These are phyloP conservation scores for Cornus suecica DNA, from an alignment of 148 eudicot species.

Conservation along the genomic window DNA sequence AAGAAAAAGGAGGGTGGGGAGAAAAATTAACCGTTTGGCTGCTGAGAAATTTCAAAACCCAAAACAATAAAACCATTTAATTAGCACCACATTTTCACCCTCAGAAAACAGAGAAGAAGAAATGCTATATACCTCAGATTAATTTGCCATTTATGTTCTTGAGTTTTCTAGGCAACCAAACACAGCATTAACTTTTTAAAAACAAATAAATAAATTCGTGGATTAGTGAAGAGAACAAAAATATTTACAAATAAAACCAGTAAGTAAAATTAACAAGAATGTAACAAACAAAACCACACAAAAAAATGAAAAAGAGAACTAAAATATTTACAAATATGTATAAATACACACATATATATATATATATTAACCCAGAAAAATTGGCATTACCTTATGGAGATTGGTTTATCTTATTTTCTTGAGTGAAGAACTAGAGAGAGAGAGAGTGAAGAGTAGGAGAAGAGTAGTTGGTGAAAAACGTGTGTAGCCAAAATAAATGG, in stretches of 20 bases:
- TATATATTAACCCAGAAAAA: constrained; percentile 4
- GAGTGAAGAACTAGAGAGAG: neutral
- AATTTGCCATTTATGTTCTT: constrained; percentile 1
- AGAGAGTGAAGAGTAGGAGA: neutral
- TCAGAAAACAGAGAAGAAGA: neutral
- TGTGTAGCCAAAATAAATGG: neutral
- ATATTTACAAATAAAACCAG: too few species aligned
- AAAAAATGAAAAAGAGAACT: neutral
- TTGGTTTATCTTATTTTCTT: neutral
- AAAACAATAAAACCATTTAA: neutral
- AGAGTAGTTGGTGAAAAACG: neutral
- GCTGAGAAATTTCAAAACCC: constrained; percentile 2
- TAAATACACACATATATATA: too few species aligned
- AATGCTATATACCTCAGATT: neutral
- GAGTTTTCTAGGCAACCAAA: constrained; percentile 14
- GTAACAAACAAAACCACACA: neutral
- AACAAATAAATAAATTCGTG: neutral
- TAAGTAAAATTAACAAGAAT: neutral
- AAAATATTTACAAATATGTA: too few species aligned
- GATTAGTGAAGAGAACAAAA: too few species aligned
- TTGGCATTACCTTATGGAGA: constrained; percentile 19
- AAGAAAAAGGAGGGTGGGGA: neutral
- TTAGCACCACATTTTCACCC: neutral
- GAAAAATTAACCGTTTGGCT: constrained; percentile 3
- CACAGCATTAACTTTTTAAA: neutral